Evolutionary conservation across 148 eudicot species (phyloP).

Genomic region (Fagopyrum homotropicum): DNA sequence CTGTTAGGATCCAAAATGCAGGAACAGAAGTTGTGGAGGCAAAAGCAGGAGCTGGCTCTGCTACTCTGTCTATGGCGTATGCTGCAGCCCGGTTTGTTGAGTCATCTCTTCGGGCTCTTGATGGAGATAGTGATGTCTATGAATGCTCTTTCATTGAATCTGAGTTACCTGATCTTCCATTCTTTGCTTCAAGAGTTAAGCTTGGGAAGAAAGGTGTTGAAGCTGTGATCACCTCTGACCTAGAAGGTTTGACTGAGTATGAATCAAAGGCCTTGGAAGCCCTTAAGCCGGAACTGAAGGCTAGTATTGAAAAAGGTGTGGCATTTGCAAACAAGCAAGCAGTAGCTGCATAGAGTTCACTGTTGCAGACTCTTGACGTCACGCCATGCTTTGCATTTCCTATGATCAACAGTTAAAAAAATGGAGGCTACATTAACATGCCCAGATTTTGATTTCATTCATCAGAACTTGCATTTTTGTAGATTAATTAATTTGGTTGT

Average conservation of each 20-base stretch:
- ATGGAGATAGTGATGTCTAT: constrained; percentile 79
- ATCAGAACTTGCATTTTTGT: neutral
- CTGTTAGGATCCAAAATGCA: constrained; percentile 82
- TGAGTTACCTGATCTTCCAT: constrained; percentile 74
- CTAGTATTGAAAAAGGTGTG: constrained; percentile 77
- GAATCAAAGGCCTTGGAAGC: constrained; percentile 68
- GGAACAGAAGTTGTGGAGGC: constrained; percentile 97
- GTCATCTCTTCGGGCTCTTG: constrained; percentile 86
- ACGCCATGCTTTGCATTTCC: neutral
- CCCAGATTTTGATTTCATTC: neutral
- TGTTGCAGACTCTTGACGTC: neutral
- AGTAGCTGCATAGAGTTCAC: constrained; percentile 30
- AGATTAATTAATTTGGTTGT: neutral
- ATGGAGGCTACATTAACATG: constrained; percentile 2
- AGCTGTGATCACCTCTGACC: constrained; percentile 58
- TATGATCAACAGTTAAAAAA: neutral
- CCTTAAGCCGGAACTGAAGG: constrained; percentile 68
- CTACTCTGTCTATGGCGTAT: constrained; percentile 91
- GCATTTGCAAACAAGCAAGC: constrained; percentile 65
- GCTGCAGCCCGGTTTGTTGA: constrained; percentile 95
- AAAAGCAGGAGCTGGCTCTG: constrained; percentile 90
- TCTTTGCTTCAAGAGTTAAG: constrained; percentile 82
- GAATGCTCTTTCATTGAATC: constrained; percentile 73
- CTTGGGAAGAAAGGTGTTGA: constrained; percentile 72
- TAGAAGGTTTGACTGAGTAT: constrained; percentile 61